Evolutionary conservation across 768 basidiomycete species (phyloP).

Genomic region (Suillus subalutaceus): DNA sequence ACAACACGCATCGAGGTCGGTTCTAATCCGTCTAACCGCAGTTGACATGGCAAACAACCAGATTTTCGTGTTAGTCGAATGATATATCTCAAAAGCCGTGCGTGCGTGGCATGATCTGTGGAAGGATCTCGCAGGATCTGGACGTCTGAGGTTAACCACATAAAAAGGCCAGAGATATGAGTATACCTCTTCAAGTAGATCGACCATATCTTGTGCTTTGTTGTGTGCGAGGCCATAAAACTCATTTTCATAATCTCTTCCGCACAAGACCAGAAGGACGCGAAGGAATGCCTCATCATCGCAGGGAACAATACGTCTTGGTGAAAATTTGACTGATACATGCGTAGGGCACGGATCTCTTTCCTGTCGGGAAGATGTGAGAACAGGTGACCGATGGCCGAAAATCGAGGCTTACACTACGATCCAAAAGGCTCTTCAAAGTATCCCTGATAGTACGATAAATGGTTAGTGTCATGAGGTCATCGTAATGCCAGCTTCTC

Average conservation of each 20-base stretch:
- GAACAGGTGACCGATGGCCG: not conserved
- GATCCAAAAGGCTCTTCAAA: not conserved
- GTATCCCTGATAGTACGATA: not conserved
- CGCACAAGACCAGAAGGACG: conserved; percentile 22
- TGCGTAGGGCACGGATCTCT: not conserved
- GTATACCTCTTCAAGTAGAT: conserved; percentile 26
- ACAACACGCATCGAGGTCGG: not conserved
- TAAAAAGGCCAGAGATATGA: not conserved
- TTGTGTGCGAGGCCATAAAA: conserved; percentile 16
- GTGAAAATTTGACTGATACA: not conserved
- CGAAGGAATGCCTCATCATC: not conserved
- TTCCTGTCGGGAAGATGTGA: not conserved
- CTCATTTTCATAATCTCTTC: conserved; percentile 14
- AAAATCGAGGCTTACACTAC: not conserved
- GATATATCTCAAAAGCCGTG: conserved; percentile 17
- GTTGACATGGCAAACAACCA: conserved; percentile 21
- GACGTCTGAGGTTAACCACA: not conserved
- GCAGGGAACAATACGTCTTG: not conserved
- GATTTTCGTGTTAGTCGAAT: conserved; percentile 35
- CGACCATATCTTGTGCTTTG: conserved; percentile 21
- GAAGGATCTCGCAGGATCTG: conserved; percentile 21
- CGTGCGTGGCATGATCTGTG: conserved; percentile 16
- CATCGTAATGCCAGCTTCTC: conserved; percentile 14
- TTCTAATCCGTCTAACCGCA: conserved; percentile 3
- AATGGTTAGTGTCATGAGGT: not conserved